phyloP scores from a whole-genome alignment of 2,329 filamentous ascomycete species.

The Sporothrix pallida region DNA sequence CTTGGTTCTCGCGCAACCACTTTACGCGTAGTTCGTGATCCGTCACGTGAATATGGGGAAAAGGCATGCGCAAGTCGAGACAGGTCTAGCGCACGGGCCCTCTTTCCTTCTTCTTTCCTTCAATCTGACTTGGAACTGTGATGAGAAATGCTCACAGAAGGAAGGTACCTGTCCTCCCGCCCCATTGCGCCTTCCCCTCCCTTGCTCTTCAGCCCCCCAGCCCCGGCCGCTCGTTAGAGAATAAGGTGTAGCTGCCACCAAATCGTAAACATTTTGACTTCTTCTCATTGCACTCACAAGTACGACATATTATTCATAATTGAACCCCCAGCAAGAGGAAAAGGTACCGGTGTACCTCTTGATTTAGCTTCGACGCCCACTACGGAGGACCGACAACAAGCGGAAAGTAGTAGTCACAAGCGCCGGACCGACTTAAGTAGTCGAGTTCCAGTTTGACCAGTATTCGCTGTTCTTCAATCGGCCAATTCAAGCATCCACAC shows the following conservation, averaged over 20 bases:
- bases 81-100: neutral
- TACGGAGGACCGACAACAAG: neutral
- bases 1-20: neutral
- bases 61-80: neutral
- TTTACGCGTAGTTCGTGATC: neutral
- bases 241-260: slow-evolving; percentile 2
- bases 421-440: neutral
- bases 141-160: neutral
- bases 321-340: neutral
- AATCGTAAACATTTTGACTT: slow-evolving; percentile 22
- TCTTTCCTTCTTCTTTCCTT: neutral
- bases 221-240: slow-evolving; percentile 26
- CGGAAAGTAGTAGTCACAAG: slow-evolving; percentile 4
- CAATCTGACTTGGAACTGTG: neutral
- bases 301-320: neutral
- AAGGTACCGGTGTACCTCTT: slow-evolving; percentile 4
- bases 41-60: slow-evolving; percentile 13
- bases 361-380: no score
- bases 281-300: neutral
- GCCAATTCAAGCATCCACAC: neutral
- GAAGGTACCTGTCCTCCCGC: neutral
- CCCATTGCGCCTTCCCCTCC: neutral
- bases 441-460: neutral
- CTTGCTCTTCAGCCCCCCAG: slow-evolving; percentile 5
- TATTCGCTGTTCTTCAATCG: neutral